Evolutionary conservation across 2,329 filamentous ascomycete species (phyloP).

Genomic region (Fusarium begoniae): DNA sequence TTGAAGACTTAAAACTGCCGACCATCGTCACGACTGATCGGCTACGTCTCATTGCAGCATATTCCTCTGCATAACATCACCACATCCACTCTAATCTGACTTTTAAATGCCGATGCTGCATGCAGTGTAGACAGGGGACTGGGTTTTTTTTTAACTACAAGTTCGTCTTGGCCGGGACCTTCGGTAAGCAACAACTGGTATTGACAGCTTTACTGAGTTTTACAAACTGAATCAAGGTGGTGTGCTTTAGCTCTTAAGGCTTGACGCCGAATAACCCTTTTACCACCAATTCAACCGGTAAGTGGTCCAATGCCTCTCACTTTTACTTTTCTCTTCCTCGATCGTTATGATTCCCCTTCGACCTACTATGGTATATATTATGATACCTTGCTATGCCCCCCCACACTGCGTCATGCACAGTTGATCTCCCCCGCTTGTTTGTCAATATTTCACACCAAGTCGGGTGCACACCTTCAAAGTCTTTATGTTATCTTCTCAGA

Average conservation of each 20-base stretch:
- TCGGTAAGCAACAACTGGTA: slow-evolving; percentile 23
- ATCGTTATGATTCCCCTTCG: slow-evolving; percentile 3
- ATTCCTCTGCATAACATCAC: slow-evolving; percentile 36
- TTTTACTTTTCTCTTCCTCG: background rate
- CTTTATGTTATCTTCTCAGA: background rate
- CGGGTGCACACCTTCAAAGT: slow-evolving; percentile 2
- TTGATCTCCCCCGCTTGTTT: slow-evolving; percentile 8
- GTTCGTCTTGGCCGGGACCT: slow-evolving; percentile 26
- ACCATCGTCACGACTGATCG: slow-evolving; percentile 23
- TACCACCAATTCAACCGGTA: slow-evolving; percentile 32
- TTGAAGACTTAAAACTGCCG: slow-evolving; percentile 27
- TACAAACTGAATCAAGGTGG: slow-evolving; percentile 5
- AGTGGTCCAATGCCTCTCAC: slow-evolving; percentile 21
- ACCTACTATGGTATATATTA: background rate
- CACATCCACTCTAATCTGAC: slow-evolving; percentile 25
- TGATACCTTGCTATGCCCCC: slow-evolving; percentile 29
- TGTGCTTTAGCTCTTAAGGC: slow-evolving; percentile 16
- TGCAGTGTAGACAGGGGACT: slow-evolving; percentile 35
- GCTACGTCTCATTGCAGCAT: slow-evolving; percentile 34
- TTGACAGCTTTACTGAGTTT: slow-evolving; percentile 23
- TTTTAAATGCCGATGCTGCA: slow-evolving; percentile 36
- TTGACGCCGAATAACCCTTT: slow-evolving; percentile 15
- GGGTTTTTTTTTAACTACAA: slow-evolving; percentile 24
- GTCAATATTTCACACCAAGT: slow-evolving; percentile 13
- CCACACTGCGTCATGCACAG: slow-evolving; percentile 33